Evolutionary conservation across 2,329 filamentous ascomycete genomes (phyloP), one percentile per base, ranked within the genome.

Genomic region (Tolypocladium pustulatum): DNA sequence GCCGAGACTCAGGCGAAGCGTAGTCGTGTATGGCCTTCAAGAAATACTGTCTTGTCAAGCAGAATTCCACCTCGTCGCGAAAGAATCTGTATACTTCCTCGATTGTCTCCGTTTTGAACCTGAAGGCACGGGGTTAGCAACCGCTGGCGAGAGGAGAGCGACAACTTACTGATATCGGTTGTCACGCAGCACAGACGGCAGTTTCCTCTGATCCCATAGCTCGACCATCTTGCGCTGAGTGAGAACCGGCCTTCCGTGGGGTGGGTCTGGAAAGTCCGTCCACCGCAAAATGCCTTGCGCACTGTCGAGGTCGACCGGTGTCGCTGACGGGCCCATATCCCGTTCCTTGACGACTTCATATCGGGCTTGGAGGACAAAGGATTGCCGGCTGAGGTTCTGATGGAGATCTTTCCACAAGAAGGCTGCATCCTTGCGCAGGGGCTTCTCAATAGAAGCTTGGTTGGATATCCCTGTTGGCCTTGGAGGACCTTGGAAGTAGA

Each of bases 261-360:
- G 72, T 20, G 83, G 82, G 61, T 86, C 84, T 1, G 84, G 84
- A 52, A 86, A 75, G 62, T 86, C 84, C 7, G 74, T 78, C 81
- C 82, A 87, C 52, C 79, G 73, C 59, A 87, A 67, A 4, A 78
- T 76, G 22, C 81, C 82, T 0, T 72, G 71, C 0, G 71, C 67
- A 7, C 70, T 64, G 60, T 81, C 76, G 46, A 79, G 73, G 43
- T 79, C 73, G 58, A 67, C 64, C 2, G 68, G 60, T 0, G 68
- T 61, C 1, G 67, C 66, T 13, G 64, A 61, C 3, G 68, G 68
- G 25, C 76, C 76, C 64, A 84, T 77, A 60, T 82, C 76, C 4
- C 69, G 68, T 36, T 81, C 75, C 55, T 73, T 74, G 25, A 74
- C 67, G 2, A 86, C 70, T 57, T 84, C 78, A 64, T 84, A 84